Percentiles rank a stretch among this genome's conserved stretches.
phyloP scores from a whole-genome alignment of 164 flowering plant genomes.

The Magnolia changhungtana region DNA sequence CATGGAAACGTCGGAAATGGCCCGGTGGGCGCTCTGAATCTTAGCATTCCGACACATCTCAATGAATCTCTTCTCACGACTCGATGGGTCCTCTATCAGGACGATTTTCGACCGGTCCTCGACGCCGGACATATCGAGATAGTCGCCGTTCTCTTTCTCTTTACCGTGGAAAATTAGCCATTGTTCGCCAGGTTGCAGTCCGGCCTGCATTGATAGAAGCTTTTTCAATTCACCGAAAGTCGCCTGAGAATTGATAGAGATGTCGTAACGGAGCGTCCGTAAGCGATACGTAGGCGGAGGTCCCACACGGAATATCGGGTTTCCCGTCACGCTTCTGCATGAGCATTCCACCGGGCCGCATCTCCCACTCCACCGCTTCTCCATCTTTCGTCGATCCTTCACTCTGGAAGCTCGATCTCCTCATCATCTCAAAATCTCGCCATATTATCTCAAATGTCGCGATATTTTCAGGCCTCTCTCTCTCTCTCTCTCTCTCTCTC shows the following conservation, averaged over 20 bases:
- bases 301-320: slow-evolving; percentile 21
- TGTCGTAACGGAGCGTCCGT: slow-evolving; percentile 46
- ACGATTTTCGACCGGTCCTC: slow-evolving; percentile 58
- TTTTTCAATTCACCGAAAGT: slow-evolving; percentile 80
- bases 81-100: slow-evolving; percentile 56
- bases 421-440: slow-evolving; percentile 23
- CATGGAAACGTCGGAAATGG: no score
- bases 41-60: no score
- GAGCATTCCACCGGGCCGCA: slow-evolving; percentile 76
- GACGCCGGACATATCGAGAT: slow-evolving; percentile 55
- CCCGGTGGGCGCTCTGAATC: no score
- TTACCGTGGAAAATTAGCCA: slow-evolving; percentile 51
- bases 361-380: slow-evolving; percentile 47
- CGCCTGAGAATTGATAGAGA: slow-evolving; percentile 48
- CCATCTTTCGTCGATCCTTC: slow-evolving; percentile 13
- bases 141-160: slow-evolving; percentile 53
- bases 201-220: slow-evolving; percentile 48
- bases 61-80: no score
- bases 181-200: slow-evolving; percentile 58
- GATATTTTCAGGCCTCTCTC: no score
- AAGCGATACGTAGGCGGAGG: slow-evolving; percentile 38
- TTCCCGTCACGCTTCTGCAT: slow-evolving; percentile 47
- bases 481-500: no score
- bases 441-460: neutral
- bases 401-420: slow-evolving; percentile 18